phyloP scores from a whole-genome alignment of 2,329 filamentous ascomycete genomes.

The Thelonectria olida region DNA sequence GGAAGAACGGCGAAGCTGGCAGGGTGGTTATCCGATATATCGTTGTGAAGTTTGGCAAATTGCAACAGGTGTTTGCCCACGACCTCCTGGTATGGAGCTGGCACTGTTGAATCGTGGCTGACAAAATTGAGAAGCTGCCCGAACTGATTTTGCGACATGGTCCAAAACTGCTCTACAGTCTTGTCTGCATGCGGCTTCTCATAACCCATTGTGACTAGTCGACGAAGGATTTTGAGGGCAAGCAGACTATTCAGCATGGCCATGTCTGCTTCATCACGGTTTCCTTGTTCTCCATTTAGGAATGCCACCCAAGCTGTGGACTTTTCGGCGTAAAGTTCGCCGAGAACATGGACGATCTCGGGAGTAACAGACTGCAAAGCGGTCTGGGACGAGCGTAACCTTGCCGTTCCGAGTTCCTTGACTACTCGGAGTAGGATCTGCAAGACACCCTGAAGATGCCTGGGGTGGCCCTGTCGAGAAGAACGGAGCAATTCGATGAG shows the following conservation, averaged over 20 bases:
- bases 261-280: slow-evolving; percentile 66
- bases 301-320: slow-evolving; percentile 74
- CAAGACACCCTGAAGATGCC: slow-evolving; percentile 77
- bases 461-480: slow-evolving; percentile 60
- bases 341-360: slow-evolving; percentile 83
- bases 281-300: slow-evolving; percentile 65
- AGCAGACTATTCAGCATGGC: slow-evolving; percentile 81
- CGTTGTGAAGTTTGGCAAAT: slow-evolving; percentile 89
- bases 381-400: slow-evolving; percentile 77
- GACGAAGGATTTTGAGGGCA: slow-evolving; percentile 81
- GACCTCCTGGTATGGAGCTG: slow-evolving; percentile 64
- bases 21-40: slow-evolving; percentile 82
- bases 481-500: slow-evolving; percentile 72
- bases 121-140: slow-evolving; percentile 76
- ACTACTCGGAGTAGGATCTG: slow-evolving; percentile 84
- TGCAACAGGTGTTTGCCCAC: slow-evolving; percentile 91
- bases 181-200: slow-evolving; percentile 83
- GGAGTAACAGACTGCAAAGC: slow-evolving; percentile 82
- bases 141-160: slow-evolving; percentile 78
- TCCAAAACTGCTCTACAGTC: slow-evolving; percentile 83
- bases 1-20: slow-evolving; percentile 86
- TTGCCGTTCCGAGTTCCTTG: slow-evolving; percentile 87
- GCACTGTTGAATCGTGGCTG: slow-evolving; percentile 62
- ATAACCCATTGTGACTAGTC: slow-evolving; percentile 83
- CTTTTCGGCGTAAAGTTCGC: slow-evolving; percentile 79